Conservation (phyloP, 2,329 filamentous ascomycete species). For the Fonsecaea nubica region DNA sequence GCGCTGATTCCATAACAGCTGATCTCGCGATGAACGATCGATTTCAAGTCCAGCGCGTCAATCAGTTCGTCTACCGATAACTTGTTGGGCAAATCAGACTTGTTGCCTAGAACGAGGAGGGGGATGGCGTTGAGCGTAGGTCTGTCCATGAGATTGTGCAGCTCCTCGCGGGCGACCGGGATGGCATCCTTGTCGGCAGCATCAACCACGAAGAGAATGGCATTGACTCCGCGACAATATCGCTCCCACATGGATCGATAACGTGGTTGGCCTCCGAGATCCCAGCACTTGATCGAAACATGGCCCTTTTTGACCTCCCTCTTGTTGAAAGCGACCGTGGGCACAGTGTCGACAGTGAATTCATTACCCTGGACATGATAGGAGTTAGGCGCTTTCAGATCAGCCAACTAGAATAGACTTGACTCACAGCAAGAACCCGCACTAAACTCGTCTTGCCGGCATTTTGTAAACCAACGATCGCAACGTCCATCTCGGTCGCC, state of each 20-base stretch:
- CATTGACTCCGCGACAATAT: conserved; percentile 96
- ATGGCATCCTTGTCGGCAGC: conserved; percentile 84
- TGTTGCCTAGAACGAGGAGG: conserved; percentile 92
- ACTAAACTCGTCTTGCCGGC: conserved; percentile 96
- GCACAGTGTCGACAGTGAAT: conserved; percentile 98
- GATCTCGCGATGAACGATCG: conserved; percentile 88
- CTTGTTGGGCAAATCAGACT: conserved; percentile 91
- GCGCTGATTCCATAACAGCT: conserved; percentile 99
- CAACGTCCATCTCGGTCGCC: conserved; percentile 99
- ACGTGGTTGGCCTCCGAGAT: conserved; percentile 93
- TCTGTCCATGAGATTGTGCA: conserved; percentile 86
- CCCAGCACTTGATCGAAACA: conserved; percentile 99
- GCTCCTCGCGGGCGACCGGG: conserved; percentile 85
- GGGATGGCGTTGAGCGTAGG: conserved; percentile 86
- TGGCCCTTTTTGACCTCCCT: conserved; percentile 97
- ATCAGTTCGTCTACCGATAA: conserved; percentile 94
- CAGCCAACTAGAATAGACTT: conserved; percentile 12
- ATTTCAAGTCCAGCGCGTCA: conserved; percentile 86
- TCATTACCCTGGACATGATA: conserved; percentile 77
- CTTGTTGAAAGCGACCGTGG: conserved; percentile 98
- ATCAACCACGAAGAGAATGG: conserved; percentile 98
- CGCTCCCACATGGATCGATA: conserved; percentile 99
- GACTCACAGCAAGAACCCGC: conserved; percentile 88
- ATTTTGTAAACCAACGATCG: conserved; percentile 97
- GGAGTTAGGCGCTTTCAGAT: not conserved